phyloP scores from a whole-genome alignment of 2,329 filamentous ascomycete species.

The Stagonosporopsis vannaccii region DNA sequence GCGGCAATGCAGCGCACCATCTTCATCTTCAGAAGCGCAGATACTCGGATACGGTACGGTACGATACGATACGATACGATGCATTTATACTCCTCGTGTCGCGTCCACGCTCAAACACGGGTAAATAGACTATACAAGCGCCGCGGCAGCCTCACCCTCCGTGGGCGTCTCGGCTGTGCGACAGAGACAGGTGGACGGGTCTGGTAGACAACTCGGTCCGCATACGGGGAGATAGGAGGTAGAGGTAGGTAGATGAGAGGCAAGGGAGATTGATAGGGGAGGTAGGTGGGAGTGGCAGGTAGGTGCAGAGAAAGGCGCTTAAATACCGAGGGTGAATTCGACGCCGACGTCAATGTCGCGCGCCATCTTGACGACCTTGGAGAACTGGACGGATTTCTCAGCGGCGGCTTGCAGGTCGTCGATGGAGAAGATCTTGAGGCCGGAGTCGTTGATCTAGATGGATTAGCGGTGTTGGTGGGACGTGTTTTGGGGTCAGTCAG shows the following conservation, averaged over 20 bases:
- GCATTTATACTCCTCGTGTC: background rate
- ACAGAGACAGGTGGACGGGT: background rate
- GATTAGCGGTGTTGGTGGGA: conserved; percentile 12
- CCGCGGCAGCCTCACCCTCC: background rate
- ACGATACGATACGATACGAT: background rate
- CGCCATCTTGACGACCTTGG: conserved; percentile 98
- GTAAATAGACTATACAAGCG: background rate
- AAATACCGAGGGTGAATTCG: conserved; percentile 73
- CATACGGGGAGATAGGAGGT: background rate
- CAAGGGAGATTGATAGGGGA: background rate
- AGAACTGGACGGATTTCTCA: conserved; percentile 98
- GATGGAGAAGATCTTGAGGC: conserved; percentile 99
- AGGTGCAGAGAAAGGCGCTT: conserved; percentile 43
- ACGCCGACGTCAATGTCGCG: conserved; percentile 97
- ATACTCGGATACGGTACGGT: background rate
- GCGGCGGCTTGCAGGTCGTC: conserved; percentile 96
- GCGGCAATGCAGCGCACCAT: background rate
- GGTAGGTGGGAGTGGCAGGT: background rate
- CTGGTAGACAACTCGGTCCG: background rate
- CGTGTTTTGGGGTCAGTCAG: too few relatives aligned
- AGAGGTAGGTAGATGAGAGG: background rate
- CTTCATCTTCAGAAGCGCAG: background rate
- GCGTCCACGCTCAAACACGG: background rate
- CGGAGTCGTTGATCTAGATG: conserved; percentile 84
- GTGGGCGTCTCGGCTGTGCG: background rate